Base-by-base conservation (phyloP, 176 grass and related monocot genomes). In the Aegilops bicornis region DNA sequence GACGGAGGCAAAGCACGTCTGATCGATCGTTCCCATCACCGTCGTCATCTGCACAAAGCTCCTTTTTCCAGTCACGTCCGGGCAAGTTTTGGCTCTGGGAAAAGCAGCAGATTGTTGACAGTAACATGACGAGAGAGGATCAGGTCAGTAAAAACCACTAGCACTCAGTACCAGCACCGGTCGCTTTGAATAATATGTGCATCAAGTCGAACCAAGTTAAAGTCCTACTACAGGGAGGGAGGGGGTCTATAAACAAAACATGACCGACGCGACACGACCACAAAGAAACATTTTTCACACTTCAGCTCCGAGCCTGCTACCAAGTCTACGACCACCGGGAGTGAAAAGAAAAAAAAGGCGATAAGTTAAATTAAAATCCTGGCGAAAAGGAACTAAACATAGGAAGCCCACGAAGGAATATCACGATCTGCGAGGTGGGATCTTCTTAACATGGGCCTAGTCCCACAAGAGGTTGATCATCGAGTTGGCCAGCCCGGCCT, bases 381-480 rank as follows among this genome's bases (percentile, higher is more conserved):
- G 6, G 8, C 7, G 4, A 19, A 9, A 48, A 59, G 27, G 17
- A 42, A 20, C 50, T 23, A 43, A 43, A 17, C 15, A 15, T 15
- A 69, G 65, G 68, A 36, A 73, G 84, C 25, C 42, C 43, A 36
- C n/a, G 12, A 45, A 52, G 39, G 56, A 91, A 80, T 14, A 16
- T 1, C 29, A 36, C 6, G 9, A 50, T 4, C 33, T 79, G 37
- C 24, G 23, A 30, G 40, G 36, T 10, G 42, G 23, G 31, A 43
- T 2, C 4, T 14, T 3, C 0, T 14, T 1, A 14, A 15, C 27
- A n/a, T 62, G 10, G 67, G 50, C 64, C 87, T 81, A 99, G 69
- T 99, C 94, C 94, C 82, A 92, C 60, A 89, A 60, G 35, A 99
- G 74, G 60, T 92, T 94, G 82, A 99, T 88, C 92, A 99, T 94